Evolutionary conservation across 225 moss, liverwort and hornwort genomes (phyloP), one percentile per base, ranked within the genome.

Genomic region (Polytrichum commune): DNA sequence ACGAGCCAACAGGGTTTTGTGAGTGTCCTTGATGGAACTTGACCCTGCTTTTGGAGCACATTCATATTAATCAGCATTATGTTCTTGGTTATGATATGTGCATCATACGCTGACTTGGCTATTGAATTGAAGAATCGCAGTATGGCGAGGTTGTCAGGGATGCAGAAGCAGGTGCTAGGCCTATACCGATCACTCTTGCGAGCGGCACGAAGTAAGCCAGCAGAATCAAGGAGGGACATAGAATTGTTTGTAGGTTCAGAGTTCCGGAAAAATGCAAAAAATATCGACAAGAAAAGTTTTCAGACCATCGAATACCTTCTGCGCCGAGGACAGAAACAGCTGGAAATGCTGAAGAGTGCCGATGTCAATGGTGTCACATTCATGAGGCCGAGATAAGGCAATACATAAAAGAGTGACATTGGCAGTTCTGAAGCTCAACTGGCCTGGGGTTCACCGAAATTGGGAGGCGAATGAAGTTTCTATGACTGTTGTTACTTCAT

Each of bases 91-190:
- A 46, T 46, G 46, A 46, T 13, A 46, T 46, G 46, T 46, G 46
- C 13, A 46, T 46, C 35, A 46, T 46, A 13, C 16, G 13, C 46
- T 46, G 46, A 46, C 16, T 46, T 46, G 46, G 46, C 46, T 46
- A 46, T 13, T 46, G 46, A 46, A 46, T 46, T 46, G 46, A 46
- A 46, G 46, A 13, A 13, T 46, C 13, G 46, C 16, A 72, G 30
- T 70, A 95, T 90, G 88, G 90, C 79, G 55, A 86, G 94, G 72
- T 73, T 92, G 30, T 98, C 97, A 13, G 97, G 97, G 62, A 78
- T 98, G 77, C 97, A 98, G 74, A 91, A 83, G 69, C 88, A 98
- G 68, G 94, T 98, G 63, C 85, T 98, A 54, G 90, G 92, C 56
- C 81, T 98, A 56, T 90, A 98, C 74, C 86, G 94, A 71, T 86